Percentiles rank a stretch among this genome's conserved stretches.
Evolutionary conservation across 2,329 filamentous ascomycete genomes (phyloP).

Genomic region (Verticillium nonalfalfae): DNA sequence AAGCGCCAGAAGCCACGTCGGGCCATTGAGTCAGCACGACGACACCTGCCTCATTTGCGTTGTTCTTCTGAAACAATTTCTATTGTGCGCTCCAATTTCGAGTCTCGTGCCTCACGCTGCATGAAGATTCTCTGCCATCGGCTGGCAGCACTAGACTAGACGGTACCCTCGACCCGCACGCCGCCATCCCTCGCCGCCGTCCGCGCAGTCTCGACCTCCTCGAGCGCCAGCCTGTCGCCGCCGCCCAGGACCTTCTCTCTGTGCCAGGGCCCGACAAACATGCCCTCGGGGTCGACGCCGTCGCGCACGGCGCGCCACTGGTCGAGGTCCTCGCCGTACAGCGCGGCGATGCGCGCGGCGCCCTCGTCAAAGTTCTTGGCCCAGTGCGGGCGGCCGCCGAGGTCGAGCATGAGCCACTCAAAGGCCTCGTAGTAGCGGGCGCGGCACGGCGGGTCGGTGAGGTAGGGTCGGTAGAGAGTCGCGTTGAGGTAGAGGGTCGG

Average conservation of each 20-base stretch:
- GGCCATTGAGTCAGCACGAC: no score
- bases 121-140: no score
- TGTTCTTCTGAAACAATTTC: no score
- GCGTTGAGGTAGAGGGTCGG: conserved; percentile 86
- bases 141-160: background rate
- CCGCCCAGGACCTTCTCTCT: conserved; percentile 54
- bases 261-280: conserved; percentile 92
- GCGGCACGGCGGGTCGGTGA: conserved; percentile 68
- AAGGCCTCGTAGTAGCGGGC: conserved; percentile 82
- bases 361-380: conserved; percentile 78
- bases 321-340: conserved; percentile 64
- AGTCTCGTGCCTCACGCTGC: no score
- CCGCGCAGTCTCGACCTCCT: conserved; percentile 24
- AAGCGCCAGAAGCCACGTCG: no score
- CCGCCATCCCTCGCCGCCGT: conserved; percentile 2
- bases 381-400: conserved; percentile 82
- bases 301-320: conserved; percentile 64
- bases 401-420: conserved; percentile 82
- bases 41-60: no score
- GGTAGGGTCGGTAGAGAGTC: conserved; percentile 80
- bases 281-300: conserved; percentile 69
- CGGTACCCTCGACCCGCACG: background rate
- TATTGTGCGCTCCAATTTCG: no score
- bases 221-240: conserved; percentile 23
- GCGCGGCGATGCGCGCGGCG: conserved; percentile 52